Evolutionary conservation across 192 early-diverging fungal genomes (phyloP), one percentile per base, ranked within the genome.

Genomic region (Mortierella hygrophila): DNA sequence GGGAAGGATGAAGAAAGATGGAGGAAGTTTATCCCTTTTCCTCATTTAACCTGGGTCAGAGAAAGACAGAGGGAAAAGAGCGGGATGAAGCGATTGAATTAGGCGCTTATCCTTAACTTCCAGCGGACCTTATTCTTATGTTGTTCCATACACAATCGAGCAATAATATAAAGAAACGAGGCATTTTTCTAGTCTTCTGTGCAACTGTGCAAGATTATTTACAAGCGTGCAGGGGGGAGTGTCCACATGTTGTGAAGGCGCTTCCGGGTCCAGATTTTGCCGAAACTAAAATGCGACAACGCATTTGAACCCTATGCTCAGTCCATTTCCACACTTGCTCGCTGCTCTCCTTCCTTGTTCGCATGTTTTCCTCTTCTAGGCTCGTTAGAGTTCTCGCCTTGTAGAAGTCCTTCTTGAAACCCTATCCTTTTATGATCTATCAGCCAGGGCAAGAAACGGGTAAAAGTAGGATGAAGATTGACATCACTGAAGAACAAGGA

Each of bases 231-330:
- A 13, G 44, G 44, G 44, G 44, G 10, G 10, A 32, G 0, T 65
- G 60, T 65, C 60, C 60, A 35, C 60, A 35, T 65, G 60, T 23
- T 65, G 29, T 15, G 29, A 32, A 32, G 49, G 49, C 0, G 29
- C 10, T 65, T 65, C 60, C 60, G 60, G 60, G 60, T 26, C 55
- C 60, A 35, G 60, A 65, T 65, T 65, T 29, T 65, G 60, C 60
- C 60, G 60, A 65, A 65, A 65, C 60, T 65, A 29, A 65, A 65
- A 65, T 55, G n/a, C 57, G 44, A 60, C 6, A 26, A 60, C 9
- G 60, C 29, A 29, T 10, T 9, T 26, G n/a, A 1, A 8, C 55
- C n/a, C 55, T 57, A 35, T 26, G 23, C 9, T n/a, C 16, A 4
- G 21, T 10, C 16, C 23, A 8, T 26, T 1, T 6, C 9, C n/a